Evolutionary conservation across 345 rosid species (phyloP).

Genomic region (Kernera saxatilis): DNA sequence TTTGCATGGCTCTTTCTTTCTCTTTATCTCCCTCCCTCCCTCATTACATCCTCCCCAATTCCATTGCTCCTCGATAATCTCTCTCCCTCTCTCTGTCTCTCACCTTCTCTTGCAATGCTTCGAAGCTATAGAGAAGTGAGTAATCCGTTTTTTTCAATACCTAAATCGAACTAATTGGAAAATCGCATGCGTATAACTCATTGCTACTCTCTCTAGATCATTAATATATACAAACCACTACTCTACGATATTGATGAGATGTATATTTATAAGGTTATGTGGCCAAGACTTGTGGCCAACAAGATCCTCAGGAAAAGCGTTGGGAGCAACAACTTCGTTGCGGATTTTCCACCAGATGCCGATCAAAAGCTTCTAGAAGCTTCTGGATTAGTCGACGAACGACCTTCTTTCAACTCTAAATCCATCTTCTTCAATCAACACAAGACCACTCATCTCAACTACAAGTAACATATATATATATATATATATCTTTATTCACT

Average conservation of each 20-base stretch:
- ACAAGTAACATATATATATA: constrained; percentile 38
- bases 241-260: background rate
- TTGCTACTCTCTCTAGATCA: background rate
- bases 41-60: constrained; percentile 16
- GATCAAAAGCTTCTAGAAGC: constrained; percentile 28
- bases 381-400: constrained; percentile 27
- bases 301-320: constrained; percentile 54
- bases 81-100: background rate
- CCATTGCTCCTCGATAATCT: background rate
- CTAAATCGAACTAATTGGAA: background rate
- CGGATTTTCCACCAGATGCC: constrained; percentile 53
- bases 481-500: background rate
- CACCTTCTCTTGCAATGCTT: constrained; percentile 30
- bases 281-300: constrained; percentile 73
- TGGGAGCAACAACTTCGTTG: constrained; percentile 73
- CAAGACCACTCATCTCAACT: constrained; percentile 35
- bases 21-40: constrained; percentile 22
- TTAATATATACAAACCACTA: background rate
- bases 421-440: constrained; percentile 29
- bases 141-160: background rate
- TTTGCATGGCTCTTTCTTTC: constrained; percentile 52
- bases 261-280: constrained; percentile 45
- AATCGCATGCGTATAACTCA: background rate
- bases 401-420: constrained; percentile 27
- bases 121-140: constrained; percentile 45